Percentiles rank a stretch among this genome's conserved stretches.
phyloP scores from a whole-genome alignment of 495 filamentous ascomycete genomes.

The Hyaloscypha finlandica region DNA sequence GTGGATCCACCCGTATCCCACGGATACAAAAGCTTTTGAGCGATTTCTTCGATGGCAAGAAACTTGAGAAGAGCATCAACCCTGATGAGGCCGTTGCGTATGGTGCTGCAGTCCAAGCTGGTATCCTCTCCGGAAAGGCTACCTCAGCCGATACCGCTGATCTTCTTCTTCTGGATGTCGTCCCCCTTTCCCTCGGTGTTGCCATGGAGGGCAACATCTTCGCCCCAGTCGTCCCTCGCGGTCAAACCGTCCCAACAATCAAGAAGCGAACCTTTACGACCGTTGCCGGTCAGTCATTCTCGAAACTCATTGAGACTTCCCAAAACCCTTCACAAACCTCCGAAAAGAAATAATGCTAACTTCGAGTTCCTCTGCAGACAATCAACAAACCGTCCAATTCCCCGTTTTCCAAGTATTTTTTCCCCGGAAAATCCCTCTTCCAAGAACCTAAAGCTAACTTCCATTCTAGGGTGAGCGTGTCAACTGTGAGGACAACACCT shows the following conservation, averaged over 20 bases:
- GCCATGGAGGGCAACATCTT: slow-evolving; percentile 99
- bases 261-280: slow-evolving; percentile 98
- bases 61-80: slow-evolving; percentile 99
- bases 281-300: slow-evolving; percentile 56
- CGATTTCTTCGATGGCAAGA: slow-evolving; percentile 99
- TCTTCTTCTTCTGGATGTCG: slow-evolving; percentile 93
- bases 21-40: slow-evolving; percentile 97
- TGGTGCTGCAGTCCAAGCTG: slow-evolving; percentile 97
- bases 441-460: too few relatives aligned
- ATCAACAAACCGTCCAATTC: slow-evolving; percentile 97
- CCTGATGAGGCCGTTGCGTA: slow-evolving; percentile 99
- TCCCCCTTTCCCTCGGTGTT: slow-evolving; percentile 97
- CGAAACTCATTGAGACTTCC: too few relatives aligned
- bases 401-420: slow-evolving; percentile 67
- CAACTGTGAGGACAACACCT: slow-evolving; percentile 99
- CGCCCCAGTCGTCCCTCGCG: slow-evolving; percentile 90
- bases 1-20: slow-evolving; percentile 99
- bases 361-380: slow-evolving; percentile 69
- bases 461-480: slow-evolving; percentile 84
- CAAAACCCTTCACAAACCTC: neutral
- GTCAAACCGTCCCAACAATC: slow-evolving; percentile 82
- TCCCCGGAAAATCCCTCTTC: too few relatives aligned
- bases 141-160: slow-evolving; percentile 94
- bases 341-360: neutral
- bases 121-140: slow-evolving; percentile 96